phyloP scores from a whole-genome alignment of 768 basidiomycete species.

The Mycena epipterygia region DNA sequence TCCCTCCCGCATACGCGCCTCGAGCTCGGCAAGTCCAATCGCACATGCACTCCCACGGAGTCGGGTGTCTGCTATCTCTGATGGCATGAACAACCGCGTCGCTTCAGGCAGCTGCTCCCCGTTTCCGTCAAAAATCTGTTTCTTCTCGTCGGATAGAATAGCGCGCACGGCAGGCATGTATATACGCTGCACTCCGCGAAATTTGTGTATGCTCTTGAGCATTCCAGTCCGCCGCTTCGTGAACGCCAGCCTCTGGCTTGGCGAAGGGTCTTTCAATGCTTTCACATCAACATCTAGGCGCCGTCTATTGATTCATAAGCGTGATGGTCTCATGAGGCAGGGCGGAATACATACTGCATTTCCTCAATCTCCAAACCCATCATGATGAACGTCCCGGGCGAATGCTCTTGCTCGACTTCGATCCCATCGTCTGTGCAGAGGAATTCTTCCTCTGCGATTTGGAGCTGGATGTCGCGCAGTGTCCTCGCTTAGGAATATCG shows the following conservation, averaged over 20 bases:
- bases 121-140: background rate
- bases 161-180: background rate
- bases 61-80: background rate
- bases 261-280: background rate
- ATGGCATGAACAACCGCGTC: conserved; percentile 7
- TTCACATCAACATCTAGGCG: background rate
- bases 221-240: conserved; percentile 1
- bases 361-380: background rate
- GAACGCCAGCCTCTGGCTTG: background rate
- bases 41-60: background rate
- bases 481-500: background rate
- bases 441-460: conserved; percentile 7
- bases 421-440: conserved; percentile 7
- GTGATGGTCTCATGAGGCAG: too few relatives aligned
- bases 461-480: conserved; percentile 13
- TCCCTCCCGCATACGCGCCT: conserved; percentile 9
- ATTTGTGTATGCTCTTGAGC: background rate
- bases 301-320: background rate
- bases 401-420: conserved; percentile 10
- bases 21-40: background rate
- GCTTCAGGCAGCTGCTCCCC: conserved; percentile 1
- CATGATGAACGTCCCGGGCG: background rate
- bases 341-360: background rate
- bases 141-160: background rate
- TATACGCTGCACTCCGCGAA: background rate